Conservation (phyloP, 1,284 basidiomycete genomes). For the Cystobasidium sp. region DNA sequence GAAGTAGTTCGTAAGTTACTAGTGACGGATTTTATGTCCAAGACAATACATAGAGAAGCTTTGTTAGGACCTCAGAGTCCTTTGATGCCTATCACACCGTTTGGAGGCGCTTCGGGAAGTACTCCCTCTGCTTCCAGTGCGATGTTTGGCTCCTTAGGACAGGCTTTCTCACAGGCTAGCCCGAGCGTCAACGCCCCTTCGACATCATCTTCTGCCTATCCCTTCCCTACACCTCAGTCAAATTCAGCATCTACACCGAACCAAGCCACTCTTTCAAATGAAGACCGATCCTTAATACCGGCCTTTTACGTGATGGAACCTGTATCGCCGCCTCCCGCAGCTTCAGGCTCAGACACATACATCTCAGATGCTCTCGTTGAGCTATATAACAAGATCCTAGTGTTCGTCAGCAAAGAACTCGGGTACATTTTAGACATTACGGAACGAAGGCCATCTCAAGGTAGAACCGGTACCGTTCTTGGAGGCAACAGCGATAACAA, state of each 20-base stretch:
- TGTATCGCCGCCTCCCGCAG: constrained; percentile 32
- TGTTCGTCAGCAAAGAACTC: constrained; percentile 74
- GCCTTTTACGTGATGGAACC: constrained; percentile 47
- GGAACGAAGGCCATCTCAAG: constrained; percentile 60
- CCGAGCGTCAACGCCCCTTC: neutral
- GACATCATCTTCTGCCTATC: neutral
- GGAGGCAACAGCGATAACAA: neutral
- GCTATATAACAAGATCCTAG: constrained; percentile 79
- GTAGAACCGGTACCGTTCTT: neutral
- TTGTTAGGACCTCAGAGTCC: constrained; percentile 71
- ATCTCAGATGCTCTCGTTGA: constrained; percentile 68
- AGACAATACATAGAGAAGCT: constrained; percentile 74
- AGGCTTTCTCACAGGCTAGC: constrained; percentile 19
- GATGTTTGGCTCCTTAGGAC: constrained; percentile 19
- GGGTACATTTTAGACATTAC: constrained; percentile 73
- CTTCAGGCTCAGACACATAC: constrained; percentile 52
- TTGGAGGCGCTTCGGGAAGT: constrained; percentile 49
- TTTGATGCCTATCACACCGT: constrained; percentile 72
- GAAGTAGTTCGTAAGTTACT: constrained; percentile 74
- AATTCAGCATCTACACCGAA: neutral
- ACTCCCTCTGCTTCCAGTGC: constrained; percentile 4
- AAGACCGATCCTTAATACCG: constrained; percentile 31
- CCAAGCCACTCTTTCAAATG: neutral
- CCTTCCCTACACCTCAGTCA: constrained; percentile 13
- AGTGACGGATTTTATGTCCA: constrained; percentile 73